Evolutionary conservation across 176 grass and related monocot species (phyloP).

Genomic region (Musa beccarii): DNA sequence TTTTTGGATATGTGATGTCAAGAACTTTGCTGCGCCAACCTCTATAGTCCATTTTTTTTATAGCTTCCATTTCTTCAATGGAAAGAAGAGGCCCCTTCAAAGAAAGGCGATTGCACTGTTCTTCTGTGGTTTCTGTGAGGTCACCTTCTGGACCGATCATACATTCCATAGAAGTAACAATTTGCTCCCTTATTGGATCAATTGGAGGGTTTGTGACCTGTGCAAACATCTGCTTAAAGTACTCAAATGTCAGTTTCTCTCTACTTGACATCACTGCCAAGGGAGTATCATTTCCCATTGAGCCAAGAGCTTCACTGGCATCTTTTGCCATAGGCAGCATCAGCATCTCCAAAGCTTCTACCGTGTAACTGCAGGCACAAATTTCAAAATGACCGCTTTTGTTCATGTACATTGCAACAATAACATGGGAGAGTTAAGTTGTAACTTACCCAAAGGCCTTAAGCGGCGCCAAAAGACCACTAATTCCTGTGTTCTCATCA

Average conservation of each 20-base stretch:
- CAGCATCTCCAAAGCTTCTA: conserved; percentile 91
- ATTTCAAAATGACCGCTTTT: neutral
- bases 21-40: conserved; percentile 89
- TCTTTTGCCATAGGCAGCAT: conserved; percentile 89
- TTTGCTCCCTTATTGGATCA: conserved; percentile 94
- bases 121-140: conserved; percentile 77
- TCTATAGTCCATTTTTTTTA: conserved; percentile 90
- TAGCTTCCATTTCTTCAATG: conserved; percentile 86
- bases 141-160: conserved; percentile 98
- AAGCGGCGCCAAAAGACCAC: conserved; percentile 62
- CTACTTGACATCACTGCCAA: conserved; percentile 95
- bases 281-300: conserved; percentile 95
- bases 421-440: neutral
- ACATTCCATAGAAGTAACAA: conserved; percentile 94
- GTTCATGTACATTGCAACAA: conserved; percentile 20
- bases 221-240: conserved; percentile 99
- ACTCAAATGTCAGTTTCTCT: conserved; percentile 89
- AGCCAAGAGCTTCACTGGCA: conserved; percentile 66
- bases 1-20: conserved; percentile 77
- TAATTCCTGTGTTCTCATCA: conserved; percentile 33
- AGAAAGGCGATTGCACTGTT: conserved; percentile 76
- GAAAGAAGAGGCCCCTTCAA: conserved; percentile 74
- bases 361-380: conserved; percentile 52
- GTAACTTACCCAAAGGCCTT: conserved; percentile 88
- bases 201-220: conserved; percentile 98